These are phyloP conservation scores for Trichocomaceae sp. DNA, from an alignment of 2,329 filamentous ascomycete genomes.

Conservation along the genomic window DNA sequence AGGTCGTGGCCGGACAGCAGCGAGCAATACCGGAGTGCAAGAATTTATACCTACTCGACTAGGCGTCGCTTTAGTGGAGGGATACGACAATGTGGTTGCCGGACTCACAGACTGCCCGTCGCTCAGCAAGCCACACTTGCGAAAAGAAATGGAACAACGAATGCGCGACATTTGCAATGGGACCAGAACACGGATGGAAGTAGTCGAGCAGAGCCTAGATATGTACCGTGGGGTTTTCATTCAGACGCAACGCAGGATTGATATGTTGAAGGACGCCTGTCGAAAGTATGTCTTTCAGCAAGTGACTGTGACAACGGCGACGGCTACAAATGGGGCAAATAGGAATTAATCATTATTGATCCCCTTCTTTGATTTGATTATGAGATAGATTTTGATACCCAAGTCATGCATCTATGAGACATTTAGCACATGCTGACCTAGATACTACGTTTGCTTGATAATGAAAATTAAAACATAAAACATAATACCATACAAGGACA, in stretches of 20 bases:
- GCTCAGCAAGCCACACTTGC: conserved; percentile 87
- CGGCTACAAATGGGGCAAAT: neutral
- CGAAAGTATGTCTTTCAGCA: conserved; percentile 45
- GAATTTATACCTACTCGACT: conserved; percentile 91
- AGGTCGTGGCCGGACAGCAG: conserved; percentile 19
- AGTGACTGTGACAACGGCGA: conserved; percentile 2
- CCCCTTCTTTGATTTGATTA: neutral
- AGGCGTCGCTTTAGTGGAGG: conserved; percentile 84
- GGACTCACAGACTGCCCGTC: conserved; percentile 61
- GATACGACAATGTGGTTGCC: conserved; percentile 89
- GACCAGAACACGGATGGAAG: conserved; percentile 62
- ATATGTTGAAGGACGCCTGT: conserved; percentile 53
- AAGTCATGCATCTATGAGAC: neutral
- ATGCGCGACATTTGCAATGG: conserved; percentile 98
- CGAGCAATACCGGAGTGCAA: conserved; percentile 45
- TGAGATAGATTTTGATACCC: neutral
- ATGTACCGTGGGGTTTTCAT: conserved; percentile 84
- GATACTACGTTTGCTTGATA: neutral
- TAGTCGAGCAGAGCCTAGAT: conserved; percentile 74
- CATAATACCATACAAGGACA: neutral
- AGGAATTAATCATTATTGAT: neutral
- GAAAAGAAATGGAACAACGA: conserved; percentile 95
- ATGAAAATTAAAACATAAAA: neutral
- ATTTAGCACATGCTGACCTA: neutral
- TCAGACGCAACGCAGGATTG: conserved; percentile 70